Evolutionary conservation across 2,329 filamentous ascomycete genomes (phyloP).

Genomic region (Furcasterigmium furcatum): DNA sequence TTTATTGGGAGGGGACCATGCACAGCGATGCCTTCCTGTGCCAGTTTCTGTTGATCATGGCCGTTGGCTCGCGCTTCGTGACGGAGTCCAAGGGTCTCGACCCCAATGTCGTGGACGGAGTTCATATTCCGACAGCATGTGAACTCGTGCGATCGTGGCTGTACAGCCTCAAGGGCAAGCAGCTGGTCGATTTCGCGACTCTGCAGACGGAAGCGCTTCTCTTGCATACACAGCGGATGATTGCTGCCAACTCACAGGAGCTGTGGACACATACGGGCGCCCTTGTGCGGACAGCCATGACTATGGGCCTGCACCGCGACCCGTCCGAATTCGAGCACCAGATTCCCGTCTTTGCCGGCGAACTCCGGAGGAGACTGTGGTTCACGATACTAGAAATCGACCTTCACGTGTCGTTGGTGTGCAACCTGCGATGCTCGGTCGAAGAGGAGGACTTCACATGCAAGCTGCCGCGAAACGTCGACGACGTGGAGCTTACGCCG

Average conservation of each 20-base stretch:
- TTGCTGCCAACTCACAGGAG: constrained; percentile 43
- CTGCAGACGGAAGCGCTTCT: constrained; percentile 53
- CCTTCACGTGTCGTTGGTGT: constrained; percentile 49
- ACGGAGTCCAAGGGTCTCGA: constrained; percentile 44
- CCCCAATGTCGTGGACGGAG: constrained; percentile 33
- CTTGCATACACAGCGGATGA: constrained; percentile 49
- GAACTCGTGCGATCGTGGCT: constrained; percentile 53
- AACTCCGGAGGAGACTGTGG: constrained; percentile 53
- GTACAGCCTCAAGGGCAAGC: constrained; percentile 47
- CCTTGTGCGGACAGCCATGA: constrained; percentile 55
- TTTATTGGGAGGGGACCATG: constrained; percentile 47
- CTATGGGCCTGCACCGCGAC: constrained; percentile 56
- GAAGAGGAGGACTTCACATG: constrained; percentile 53
- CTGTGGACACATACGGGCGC: constrained; percentile 53
- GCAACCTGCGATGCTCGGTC: constrained; percentile 47
- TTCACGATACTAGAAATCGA: constrained; percentile 56
- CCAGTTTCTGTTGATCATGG: constrained; percentile 48
- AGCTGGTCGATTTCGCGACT: constrained; percentile 47
- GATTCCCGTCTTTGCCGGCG: constrained; percentile 47
- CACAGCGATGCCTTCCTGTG: constrained; percentile 49
- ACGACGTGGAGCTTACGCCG: constrained; percentile 46
- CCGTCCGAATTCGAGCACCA: constrained; percentile 48
- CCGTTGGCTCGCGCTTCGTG: constrained; percentile 50
- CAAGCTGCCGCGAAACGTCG: constrained; percentile 47
- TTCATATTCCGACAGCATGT: constrained; percentile 55